phyloP scores from a whole-genome alignment of 176 grass and related monocot genomes.

The Juncus inflexus region DNA sequence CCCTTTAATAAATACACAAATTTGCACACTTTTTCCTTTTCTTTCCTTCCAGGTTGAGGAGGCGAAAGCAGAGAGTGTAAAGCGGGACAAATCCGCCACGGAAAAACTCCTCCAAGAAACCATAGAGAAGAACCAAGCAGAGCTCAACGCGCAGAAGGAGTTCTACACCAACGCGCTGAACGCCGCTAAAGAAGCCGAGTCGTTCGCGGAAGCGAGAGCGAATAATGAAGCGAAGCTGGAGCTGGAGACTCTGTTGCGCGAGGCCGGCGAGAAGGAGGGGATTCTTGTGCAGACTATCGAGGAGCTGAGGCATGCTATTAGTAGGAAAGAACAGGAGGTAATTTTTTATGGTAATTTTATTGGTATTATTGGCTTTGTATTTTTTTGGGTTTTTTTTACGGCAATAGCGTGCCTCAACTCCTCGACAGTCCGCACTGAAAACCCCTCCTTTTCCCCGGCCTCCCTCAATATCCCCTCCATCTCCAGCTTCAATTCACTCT shows the following conservation, averaged over 20 bases:
- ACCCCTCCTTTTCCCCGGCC: conserved; percentile 78
- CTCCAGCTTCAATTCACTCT: conserved; percentile 78
- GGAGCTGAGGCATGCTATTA: conserved; percentile 88
- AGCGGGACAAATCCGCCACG: conserved; percentile 84
- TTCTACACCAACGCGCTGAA: conserved; percentile 96
- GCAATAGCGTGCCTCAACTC: conserved; percentile 88
- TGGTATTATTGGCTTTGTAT: not conserved
- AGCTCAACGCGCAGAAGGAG: conserved; percentile 93
- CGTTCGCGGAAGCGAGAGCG: conserved; percentile 82
- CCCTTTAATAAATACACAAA: too few relatives aligned
- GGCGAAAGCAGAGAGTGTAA: conserved; percentile 95
- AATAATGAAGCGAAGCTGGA: conserved; percentile 91
- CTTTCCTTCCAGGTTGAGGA: conserved; percentile 72
- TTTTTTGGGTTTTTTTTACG: conserved; percentile 35
- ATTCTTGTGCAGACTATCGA: conserved; percentile 94
- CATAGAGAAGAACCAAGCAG: conserved; percentile 95
- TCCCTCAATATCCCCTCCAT: conserved; percentile 77
- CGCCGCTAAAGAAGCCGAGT: conserved; percentile 94
- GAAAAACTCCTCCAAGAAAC: conserved; percentile 98
- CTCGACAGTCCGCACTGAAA: conserved; percentile 88
- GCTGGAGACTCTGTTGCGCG: conserved; percentile 79
- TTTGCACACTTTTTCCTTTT: conserved; percentile 33
- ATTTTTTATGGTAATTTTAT: not conserved
- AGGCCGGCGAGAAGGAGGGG: conserved; percentile 81
- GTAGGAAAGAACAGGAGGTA: conserved; percentile 98